A percentile compares a stretch with the other conserved stretches of the same genome.
Evolutionary conservation across 2,329 filamentous ascomycete genomes (phyloP).

Genomic region (Verticillium nubilum): DNA sequence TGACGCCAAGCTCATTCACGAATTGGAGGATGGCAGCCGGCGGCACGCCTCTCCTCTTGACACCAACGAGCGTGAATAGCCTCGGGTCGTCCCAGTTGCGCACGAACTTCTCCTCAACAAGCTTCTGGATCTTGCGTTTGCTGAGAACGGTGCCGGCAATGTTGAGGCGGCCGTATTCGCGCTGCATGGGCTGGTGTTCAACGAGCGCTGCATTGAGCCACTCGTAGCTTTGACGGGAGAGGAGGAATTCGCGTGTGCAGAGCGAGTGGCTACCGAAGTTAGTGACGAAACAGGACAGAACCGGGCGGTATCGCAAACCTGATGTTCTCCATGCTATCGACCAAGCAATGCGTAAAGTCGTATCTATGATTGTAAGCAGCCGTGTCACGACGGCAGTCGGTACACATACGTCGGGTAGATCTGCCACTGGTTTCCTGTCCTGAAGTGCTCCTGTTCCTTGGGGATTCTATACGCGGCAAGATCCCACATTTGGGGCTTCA

Average conservation of each 20-base stretch:
- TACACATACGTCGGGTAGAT: constrained; percentile 70
- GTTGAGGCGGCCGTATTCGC: constrained; percentile 74
- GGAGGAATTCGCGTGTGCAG: constrained; percentile 89
- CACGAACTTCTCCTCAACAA: constrained; percentile 74
- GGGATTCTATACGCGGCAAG: constrained; percentile 83
- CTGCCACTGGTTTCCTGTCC: constrained; percentile 78
- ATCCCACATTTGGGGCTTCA: constrained; percentile 95
- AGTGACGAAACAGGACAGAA: background rate
- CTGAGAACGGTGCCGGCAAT: constrained; percentile 81
- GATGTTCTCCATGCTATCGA: constrained; percentile 87
- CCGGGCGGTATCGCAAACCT: background rate
- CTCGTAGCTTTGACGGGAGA: constrained; percentile 82
- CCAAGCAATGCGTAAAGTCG: constrained; percentile 85
- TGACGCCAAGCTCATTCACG: constrained; percentile 86
- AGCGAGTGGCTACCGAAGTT: constrained; percentile 64
- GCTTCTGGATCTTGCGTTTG: constrained; percentile 75
- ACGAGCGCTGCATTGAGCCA: constrained; percentile 78
- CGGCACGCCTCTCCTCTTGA: constrained; percentile 79
- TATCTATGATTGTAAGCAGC: constrained; percentile 38
- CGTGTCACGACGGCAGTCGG: background rate
- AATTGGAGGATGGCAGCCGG: constrained; percentile 86
- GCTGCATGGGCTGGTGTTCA: constrained; percentile 89
- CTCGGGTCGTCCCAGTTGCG: constrained; percentile 88
- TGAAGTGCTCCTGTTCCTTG: constrained; percentile 64
- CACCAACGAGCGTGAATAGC: constrained; percentile 78